A percentile compares a stretch with the other conserved stretches of the same genome.
Conservation (phyloP, 371 early-diverging fungal species). For the Circinella umbellata region DNA sequence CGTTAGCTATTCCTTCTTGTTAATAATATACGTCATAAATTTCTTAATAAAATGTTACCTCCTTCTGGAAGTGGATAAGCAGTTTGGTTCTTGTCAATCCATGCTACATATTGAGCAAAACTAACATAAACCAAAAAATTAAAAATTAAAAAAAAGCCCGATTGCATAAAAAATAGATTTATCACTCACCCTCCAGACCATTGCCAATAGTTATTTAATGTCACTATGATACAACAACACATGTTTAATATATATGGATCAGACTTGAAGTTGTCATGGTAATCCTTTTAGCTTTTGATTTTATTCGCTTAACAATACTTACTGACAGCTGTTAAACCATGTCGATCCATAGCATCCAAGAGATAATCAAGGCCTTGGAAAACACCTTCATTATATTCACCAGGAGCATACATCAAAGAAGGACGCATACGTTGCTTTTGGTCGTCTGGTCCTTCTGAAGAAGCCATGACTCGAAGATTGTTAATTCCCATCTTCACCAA, state of each 20-base stretch:
- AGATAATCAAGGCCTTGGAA: slow-evolving; percentile 59
- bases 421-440: slow-evolving; percentile 69
- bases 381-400: slow-evolving; percentile 57
- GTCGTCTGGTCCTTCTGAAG: slow-evolving; percentile 64
- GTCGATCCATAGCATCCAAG: slow-evolving; percentile 49
- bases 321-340: slow-evolving; percentile 59
- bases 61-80: slow-evolving; percentile 42
- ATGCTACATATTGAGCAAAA: slow-evolving; percentile 54
- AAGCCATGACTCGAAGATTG: slow-evolving; percentile 68
- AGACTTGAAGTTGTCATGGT: no score
- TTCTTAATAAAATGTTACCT: slow-evolving; percentile 17
- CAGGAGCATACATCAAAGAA: slow-evolving; percentile 58
- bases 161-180: not conserved
- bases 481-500: slow-evolving; percentile 60
- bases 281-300: no score
- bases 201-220: slow-evolving; percentile 64
- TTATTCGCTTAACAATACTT: slow-evolving; percentile 17
- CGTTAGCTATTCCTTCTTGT: no score
- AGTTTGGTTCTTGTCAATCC: slow-evolving; percentile 41
- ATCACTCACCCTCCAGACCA: slow-evolving; percentile 62
- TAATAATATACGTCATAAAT: no score
- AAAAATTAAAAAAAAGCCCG: slow-evolving; percentile 33
- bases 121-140: no score
- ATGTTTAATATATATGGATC: not conserved
- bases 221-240: slow-evolving; percentile 27